phyloP scores from a whole-genome alignment of 2,329 filamentous ascomycete genomes.

The Aureobasidium sp. region DNA sequence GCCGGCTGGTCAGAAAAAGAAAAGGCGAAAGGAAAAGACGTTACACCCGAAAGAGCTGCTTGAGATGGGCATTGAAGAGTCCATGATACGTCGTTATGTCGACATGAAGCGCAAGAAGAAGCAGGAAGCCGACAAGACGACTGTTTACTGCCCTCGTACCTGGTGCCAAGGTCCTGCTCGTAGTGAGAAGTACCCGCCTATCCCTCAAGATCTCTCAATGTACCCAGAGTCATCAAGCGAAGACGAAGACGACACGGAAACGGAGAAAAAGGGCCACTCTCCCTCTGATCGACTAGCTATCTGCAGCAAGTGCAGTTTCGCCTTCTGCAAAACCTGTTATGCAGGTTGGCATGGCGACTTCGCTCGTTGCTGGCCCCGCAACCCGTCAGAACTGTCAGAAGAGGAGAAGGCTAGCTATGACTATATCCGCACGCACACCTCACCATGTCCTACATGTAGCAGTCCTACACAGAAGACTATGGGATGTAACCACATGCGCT shows the following conservation, averaged over 20 bases:
- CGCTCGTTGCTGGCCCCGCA: conserved; percentile 59
- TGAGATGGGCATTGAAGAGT: conserved; percentile 46
- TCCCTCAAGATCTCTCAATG: conserved; percentile 34
- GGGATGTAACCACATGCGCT: conserved; percentile 97
- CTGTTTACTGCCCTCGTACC: conserved; percentile 81
- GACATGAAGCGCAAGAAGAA: conserved; percentile 86
- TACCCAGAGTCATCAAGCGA: conserved; percentile 33
- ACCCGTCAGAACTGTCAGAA: conserved; percentile 63
- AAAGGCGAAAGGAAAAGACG: conserved; percentile 56
- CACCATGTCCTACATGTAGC: conserved; percentile 80
- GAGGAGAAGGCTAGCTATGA: conserved; percentile 83
- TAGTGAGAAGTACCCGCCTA: conserved; percentile 44
- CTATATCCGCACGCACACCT: conserved; percentile 74
- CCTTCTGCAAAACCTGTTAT: conserved; percentile 72
- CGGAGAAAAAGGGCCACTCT: conserved; percentile 19
- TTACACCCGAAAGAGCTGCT: conserved; percentile 76
- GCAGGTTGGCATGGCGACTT: conserved; percentile 93
- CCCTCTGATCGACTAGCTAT: conserved; percentile 62
- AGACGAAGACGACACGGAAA: conserved; percentile 26
- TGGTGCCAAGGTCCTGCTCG: conserved; percentile 88
- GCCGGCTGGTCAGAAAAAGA: conserved; percentile 22
- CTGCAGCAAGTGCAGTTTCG: conserved; percentile 82
- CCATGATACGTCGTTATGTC: conserved; percentile 77
- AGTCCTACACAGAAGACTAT: conserved; percentile 82
- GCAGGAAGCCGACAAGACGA: conserved; percentile 84